Conservation (phyloP, 2,329 filamentous ascomycete genomes). For the Albophoma yamanashiensis region DNA sequence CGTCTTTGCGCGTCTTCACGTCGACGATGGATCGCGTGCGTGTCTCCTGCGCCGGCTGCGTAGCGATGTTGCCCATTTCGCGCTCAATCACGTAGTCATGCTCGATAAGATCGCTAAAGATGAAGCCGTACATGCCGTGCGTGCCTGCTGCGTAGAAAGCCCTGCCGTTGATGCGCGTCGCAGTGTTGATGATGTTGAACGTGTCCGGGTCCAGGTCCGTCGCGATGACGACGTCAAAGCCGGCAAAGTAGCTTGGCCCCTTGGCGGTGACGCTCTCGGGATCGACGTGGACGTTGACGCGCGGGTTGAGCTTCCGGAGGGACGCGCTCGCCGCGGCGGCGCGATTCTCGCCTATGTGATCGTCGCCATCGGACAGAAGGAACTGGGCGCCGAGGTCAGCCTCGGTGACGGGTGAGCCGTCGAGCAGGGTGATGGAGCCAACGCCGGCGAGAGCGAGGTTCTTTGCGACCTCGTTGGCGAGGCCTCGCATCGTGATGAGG, state of each 20-base stretch:
- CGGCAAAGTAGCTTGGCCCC: constrained; percentile 61
- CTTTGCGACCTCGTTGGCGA: constrained; percentile 93
- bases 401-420: constrained; percentile 64
- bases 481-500: constrained; percentile 74
- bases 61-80: constrained; percentile 64
- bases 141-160: constrained; percentile 84
- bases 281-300: constrained; percentile 68
- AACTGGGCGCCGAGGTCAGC: constrained; percentile 76
- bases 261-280: constrained; percentile 56
- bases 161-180: constrained; percentile 64
- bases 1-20: constrained; percentile 59
- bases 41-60: constrained; percentile 53
- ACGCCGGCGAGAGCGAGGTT: constrained; percentile 93
- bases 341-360: constrained; percentile 69
- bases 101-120: constrained; percentile 84
- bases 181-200: constrained; percentile 73
- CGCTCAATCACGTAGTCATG: constrained; percentile 88
- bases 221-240: constrained; percentile 79
- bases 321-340: constrained; percentile 70
- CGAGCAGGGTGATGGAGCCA: constrained; percentile 78
- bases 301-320: constrained; percentile 78
- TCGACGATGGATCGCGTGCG: constrained; percentile 66
- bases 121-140: constrained; percentile 88
- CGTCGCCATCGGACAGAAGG: constrained; percentile 56
- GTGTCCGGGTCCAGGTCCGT: constrained; percentile 73